These are phyloP conservation scores for Neonectria ditissima DNA, from an alignment of 2,329 filamentous ascomycete species.

Conservation along the genomic window DNA sequence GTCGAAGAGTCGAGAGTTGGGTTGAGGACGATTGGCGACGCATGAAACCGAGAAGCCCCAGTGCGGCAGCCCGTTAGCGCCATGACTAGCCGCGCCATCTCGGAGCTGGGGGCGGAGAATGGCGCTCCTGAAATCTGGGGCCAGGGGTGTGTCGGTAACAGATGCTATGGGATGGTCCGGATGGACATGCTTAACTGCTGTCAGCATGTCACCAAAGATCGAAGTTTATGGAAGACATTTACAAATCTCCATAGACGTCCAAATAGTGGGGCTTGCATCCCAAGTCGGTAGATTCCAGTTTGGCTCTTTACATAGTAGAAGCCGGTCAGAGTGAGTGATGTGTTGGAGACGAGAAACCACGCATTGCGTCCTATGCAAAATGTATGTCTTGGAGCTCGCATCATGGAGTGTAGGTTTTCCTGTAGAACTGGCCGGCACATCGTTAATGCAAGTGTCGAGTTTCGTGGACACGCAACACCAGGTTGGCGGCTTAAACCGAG, in stretches of 20 bases:
- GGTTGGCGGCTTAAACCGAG: conserved; percentile 5
- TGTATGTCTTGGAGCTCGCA: conserved; percentile 8
- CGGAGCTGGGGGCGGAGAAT: conserved; percentile 32
- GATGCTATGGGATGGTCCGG: conserved; percentile 20
- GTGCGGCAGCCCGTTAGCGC: conserved; percentile 22
- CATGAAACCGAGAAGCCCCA: conserved; percentile 30
- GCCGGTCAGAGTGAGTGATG: not conserved
- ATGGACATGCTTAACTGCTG: conserved; percentile 1
- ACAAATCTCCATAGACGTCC: not conserved
- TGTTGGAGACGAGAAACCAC: not conserved
- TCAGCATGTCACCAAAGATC: not conserved
- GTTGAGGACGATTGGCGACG: conserved; percentile 29
- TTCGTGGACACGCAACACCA: conserved; percentile 10
- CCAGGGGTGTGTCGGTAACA: conserved; percentile 34
- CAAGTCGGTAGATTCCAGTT: not conserved
- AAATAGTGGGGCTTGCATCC: not conserved
- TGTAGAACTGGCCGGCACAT: conserved; percentile 14
- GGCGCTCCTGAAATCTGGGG: conserved; percentile 46
- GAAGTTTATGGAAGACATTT: conserved; percentile 2
- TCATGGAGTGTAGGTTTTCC: conserved; percentile 1
- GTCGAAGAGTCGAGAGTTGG: conserved; percentile 19
- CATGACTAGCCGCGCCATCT: conserved; percentile 26
- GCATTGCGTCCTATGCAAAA: conserved; percentile 9
- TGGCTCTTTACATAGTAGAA: not conserved
- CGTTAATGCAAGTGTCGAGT: conserved; percentile 15